These are phyloP conservation scores for Globisporangium paddicum DNA, from an alignment of 352 stramenopile genomes.

Conservation along the genomic window DNA sequence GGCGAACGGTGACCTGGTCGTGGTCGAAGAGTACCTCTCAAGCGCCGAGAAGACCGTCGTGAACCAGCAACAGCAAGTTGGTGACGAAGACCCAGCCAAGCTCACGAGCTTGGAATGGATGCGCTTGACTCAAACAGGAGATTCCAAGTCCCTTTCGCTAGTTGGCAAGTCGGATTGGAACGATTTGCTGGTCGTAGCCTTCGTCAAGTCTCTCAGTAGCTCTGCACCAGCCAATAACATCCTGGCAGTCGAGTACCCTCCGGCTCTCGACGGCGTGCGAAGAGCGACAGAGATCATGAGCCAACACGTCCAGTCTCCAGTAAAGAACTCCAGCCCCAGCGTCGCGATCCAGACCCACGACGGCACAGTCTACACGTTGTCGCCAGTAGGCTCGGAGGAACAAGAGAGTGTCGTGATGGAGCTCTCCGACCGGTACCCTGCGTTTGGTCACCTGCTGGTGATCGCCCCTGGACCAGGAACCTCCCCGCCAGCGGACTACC, in stretches of 20 bases:
- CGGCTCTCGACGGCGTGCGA: constrained; percentile 11
- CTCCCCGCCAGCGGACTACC: neutral
- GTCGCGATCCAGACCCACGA: constrained; percentile 37
- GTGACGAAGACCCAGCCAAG: neutral
- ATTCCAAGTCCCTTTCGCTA: constrained; percentile 15
- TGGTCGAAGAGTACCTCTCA: constrained; percentile 45
- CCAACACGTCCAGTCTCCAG: neutral
- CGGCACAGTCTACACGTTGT: constrained; percentile 31
- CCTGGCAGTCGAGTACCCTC: constrained; percentile 7
- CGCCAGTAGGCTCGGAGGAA: neutral
- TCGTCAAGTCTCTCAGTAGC: neutral
- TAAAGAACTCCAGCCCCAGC: neutral
- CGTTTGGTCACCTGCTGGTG: constrained; percentile 38
- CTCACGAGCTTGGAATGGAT: constrained; percentile 34
- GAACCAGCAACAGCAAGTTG: neutral
- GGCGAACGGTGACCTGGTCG: constrained; percentile 30
- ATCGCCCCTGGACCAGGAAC: constrained; percentile 7
- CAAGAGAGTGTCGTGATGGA: constrained; percentile 5
- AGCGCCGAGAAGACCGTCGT: neutral
- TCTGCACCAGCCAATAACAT: neutral
- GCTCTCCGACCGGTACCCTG: constrained; percentile 18
- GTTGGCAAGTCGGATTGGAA: constrained; percentile 25
- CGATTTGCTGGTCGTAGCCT: constrained; percentile 24
- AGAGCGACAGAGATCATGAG: constrained; percentile 7
- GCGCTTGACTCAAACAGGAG: constrained; percentile 9